Conservation (phyloP, 2,329 filamentous ascomycete species). For the Fusarium sublunatum region DNA sequence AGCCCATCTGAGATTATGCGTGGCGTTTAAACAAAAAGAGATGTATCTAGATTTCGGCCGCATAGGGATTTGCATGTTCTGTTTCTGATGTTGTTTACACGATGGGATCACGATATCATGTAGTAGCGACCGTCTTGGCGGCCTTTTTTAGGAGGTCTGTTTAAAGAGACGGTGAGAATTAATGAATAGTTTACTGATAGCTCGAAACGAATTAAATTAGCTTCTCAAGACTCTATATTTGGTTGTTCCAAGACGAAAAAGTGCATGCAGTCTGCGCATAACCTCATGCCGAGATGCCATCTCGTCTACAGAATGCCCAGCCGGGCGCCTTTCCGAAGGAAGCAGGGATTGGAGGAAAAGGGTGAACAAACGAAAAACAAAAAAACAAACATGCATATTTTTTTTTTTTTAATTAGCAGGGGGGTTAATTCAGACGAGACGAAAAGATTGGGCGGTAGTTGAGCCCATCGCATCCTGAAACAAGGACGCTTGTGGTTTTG, state of each 20-base stretch:
- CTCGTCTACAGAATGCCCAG: slow-evolving; percentile 1
- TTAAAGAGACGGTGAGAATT: slow-evolving; percentile 5
- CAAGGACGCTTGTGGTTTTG: slow-evolving; percentile 19
- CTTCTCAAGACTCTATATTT: not conserved
- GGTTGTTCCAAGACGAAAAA: not conserved
- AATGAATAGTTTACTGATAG: slow-evolving; percentile 15
- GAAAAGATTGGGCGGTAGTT: not conserved
- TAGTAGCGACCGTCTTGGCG: slow-evolving; percentile 29
- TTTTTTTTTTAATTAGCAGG: slow-evolving; percentile 2
- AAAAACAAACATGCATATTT: slow-evolving; percentile 7
- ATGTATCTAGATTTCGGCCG: slow-evolving; percentile 33
- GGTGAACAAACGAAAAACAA: slow-evolving; percentile 12
- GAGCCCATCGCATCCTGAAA: slow-evolving; percentile 33
- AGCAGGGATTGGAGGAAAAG: not conserved
- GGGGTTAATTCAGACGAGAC: slow-evolving; percentile 9
- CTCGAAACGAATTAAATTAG: slow-evolving; percentile 15
- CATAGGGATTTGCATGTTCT: slow-evolving; percentile 19
- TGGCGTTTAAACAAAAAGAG: slow-evolving; percentile 6
- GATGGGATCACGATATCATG: slow-evolving; percentile 37
- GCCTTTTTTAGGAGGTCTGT: too few species aligned
- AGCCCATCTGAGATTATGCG: slow-evolving; percentile 67
- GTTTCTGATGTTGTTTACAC: slow-evolving; percentile 19
- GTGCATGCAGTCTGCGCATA: not conserved
- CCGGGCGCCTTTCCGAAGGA: not conserved
- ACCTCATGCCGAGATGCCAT: not conserved